A percentile compares a stretch with the other conserved stretches of the same genome.
These are phyloP conservation scores for Phialophora macrospora DNA, from an alignment of 2,329 filamentous ascomycete genomes.

Conservation along the genomic window DNA sequence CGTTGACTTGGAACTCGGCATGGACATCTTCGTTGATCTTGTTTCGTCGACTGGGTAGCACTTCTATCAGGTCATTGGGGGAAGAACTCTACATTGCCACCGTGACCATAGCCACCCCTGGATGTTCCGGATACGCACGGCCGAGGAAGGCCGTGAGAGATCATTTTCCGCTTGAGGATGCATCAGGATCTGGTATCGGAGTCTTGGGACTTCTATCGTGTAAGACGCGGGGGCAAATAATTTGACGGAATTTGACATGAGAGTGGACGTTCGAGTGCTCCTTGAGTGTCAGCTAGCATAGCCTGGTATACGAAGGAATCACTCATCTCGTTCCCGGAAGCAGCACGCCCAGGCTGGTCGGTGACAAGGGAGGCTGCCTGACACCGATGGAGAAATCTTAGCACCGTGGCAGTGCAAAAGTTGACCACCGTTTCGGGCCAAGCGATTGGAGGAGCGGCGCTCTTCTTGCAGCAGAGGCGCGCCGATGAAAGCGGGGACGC, in stretches of 20 bases:
- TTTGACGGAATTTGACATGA: conserved; percentile 14
- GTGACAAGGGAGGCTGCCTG: conserved; percentile 25
- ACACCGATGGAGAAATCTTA: conserved; percentile 20
- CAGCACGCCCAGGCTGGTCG: conserved; percentile 3
- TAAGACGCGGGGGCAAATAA: conserved; percentile 14
- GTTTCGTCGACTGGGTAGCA: not conserved
- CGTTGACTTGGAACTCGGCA: conserved; percentile 7
- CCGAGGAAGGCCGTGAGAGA: not conserved
- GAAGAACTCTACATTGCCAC: not conserved
- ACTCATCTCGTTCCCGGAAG: conserved; percentile 11
- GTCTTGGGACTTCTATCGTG: conserved; percentile 2
- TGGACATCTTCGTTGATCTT: conserved; percentile 6
- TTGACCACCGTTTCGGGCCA: conserved; percentile 14
- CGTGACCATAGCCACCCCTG: conserved; percentile 8
- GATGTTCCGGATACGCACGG: not conserved
- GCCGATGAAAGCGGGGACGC: conserved; percentile 22
- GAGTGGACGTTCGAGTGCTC: conserved; percentile 1
- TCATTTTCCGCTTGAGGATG: conserved; percentile 7
- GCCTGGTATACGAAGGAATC: conserved; percentile 5
- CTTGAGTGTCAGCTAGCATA: conserved; percentile 17
- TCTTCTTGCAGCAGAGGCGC: conserved; percentile 9
- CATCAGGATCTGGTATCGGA: conserved; percentile 11
- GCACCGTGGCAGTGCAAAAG: conserved; percentile 34
- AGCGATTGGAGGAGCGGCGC: conserved; percentile 25
- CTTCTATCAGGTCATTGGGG: not conserved